phyloP scores from a whole-genome alignment of 805 yeast species.

The Sugiyamaella boreocaroliniensis region DNA sequence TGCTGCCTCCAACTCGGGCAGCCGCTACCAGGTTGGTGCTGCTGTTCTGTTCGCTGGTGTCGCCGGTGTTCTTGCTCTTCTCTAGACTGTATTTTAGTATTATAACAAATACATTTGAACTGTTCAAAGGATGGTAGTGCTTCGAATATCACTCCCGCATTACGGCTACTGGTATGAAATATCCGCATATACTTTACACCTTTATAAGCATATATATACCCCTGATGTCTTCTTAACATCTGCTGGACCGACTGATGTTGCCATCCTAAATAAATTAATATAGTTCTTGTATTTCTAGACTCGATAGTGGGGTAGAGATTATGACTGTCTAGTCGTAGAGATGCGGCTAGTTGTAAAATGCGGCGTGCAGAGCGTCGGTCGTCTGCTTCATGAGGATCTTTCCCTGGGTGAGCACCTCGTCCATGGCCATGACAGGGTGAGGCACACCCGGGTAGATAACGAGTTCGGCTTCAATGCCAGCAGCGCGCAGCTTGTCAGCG shows the following conservation, averaged over 20 bases:
- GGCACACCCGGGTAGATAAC: slow-evolving; percentile 38
- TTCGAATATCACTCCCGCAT: background rate
- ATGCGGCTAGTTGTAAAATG: slow-evolving; percentile 3
- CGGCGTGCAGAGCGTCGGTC: slow-evolving; percentile 8
- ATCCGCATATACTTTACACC: background rate
- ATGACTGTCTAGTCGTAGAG: slow-evolving; percentile 3
- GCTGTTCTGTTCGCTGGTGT: slow-evolving; percentile 1
- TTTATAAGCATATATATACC: too few species aligned
- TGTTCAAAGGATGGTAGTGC: too few species aligned
- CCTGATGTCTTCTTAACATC: too few species aligned
- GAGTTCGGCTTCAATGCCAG: slow-evolving; percentile 27
- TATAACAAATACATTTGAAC: background rate
- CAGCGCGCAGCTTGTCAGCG: slow-evolving; percentile 33
- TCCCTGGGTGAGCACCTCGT: slow-evolving; percentile 29
- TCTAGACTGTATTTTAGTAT: background rate
- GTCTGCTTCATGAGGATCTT: slow-evolving; percentile 8
- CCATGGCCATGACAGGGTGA: slow-evolving; percentile 45
- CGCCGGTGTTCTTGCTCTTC: slow-evolving; percentile 1
- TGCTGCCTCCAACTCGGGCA: slow-evolving; percentile 10
- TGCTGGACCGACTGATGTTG: too few species aligned
- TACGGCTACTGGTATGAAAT: too few species aligned
- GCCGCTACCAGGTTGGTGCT: background rate
- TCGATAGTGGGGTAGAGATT: background rate
- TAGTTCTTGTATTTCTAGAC: too few species aligned
- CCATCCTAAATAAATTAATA: too few species aligned